Base-by-base conservation (phyloP, 139 green algal species). In the Tetraselmis striata region DNA sequence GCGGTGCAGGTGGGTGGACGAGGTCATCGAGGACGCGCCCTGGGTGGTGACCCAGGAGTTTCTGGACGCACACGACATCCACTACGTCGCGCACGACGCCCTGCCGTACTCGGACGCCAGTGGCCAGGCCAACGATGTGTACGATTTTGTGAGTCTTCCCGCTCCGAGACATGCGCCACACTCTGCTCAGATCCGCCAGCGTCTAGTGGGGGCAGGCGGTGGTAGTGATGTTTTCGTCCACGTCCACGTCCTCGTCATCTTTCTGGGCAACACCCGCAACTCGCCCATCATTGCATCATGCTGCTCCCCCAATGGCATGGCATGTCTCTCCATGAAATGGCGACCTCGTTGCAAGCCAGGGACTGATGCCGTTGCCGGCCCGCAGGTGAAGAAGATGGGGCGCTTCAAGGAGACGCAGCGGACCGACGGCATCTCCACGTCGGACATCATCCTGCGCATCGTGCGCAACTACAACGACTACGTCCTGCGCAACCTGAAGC, bases 1-100 rank as follows among this genome's bases (percentile, higher is more conserved):
- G n/a, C n/a, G n/a, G n/a, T n/a, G n/a, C n/a, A n/a, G 91, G 82
- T 98, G 95, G 95, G 95, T 98, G 78, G 95, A 98, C 80, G 92
- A 98, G 84, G 91, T 98, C 0, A 31, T 98, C 0, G 79, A 79
- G 18, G 87, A 97, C 77, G 95, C 94, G 0, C 95, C 95, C 0
- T 98, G 95, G 95, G 91, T 98, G 1, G 87, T 98, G 59, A 95
- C 87, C 0, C 32, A 87, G n/a, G 94, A 94, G 25, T 98, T 98
- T 75, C 77, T 98, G 2, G 86, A 94, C n/a, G 83, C 87, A 77
- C 89, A 98, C 87, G 84, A 90, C 58, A 98, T 98, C 77, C 94
- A 98, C 84, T 98, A 88, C 84, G 95, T 98, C 23, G 91, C 95
- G 0, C 95, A 98, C 83, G 95, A 98, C 82, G 95, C 93, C 28